Evolutionary conservation across 768 basidiomycete species (phyloP), one percentile per base, ranked within the genome.

Genomic region (Lactifluus piperatus): DNA sequence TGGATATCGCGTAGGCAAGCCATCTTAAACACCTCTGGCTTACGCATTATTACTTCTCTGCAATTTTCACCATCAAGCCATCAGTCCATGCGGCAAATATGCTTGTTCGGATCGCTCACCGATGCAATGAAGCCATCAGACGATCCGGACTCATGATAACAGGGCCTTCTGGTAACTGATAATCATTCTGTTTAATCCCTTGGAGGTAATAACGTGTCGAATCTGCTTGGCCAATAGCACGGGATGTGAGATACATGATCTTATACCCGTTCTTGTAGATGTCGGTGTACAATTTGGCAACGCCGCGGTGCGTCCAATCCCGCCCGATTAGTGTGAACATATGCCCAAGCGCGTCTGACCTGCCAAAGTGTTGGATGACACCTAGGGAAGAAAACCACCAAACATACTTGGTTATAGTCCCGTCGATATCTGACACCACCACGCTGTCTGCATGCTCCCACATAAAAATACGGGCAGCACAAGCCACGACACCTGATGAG

Each of bases 21-120:
- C 97, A 99, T 99, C 75, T 99, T 99, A 81, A 99, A 99, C n/a
- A 98, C 81, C 69, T 99, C 97, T 0, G 97, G 97, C 71, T 98
- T 97, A 37, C 94, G 86, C 88, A 98, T 90, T 68, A 99, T 95
- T 16, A 99, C 95, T 74, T 99, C 97, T 4, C 94, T 97, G 66
- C 9, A 55, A 36, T 29, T 22, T 14, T 4, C 22, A 11, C 57
- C 50, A 14, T 49, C 39, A 24, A 13, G 16, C 11, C 39, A 14
- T 52, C 18, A 54, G 29, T 32, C 13, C 22, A 41, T 20, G 51
- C 20, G 24, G 30, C 20, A 22, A 1, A 6, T 2, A 7, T 37
- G 11, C 24, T 68, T 83, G 64, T 65, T 24, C 24, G 16, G n/a
- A 39, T 7, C 3, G 26, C 50, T 52, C 50, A 92, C 94, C 97